Evolutionary conservation across 805 yeast species (phyloP), one percentile per base, ranked within the genome.

Genomic region (Barnettozyma salicaria): DNA sequence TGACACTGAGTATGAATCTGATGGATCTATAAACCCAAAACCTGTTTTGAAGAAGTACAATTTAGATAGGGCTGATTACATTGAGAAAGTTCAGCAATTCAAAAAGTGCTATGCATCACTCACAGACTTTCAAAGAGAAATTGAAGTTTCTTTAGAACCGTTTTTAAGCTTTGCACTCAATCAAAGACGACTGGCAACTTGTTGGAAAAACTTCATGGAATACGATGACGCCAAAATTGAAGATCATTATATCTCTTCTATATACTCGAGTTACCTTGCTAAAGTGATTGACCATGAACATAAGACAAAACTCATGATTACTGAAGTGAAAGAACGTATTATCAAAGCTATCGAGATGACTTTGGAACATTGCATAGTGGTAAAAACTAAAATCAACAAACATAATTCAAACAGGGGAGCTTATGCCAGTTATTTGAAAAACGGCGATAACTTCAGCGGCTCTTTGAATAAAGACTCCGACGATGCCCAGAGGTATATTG

Each of bases 331-430:
- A 29, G 43, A 42, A 8, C 45, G 49, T 12, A 52, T 64, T 2
- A 28, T 61, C 21, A 47, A 42, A 12, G 64, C 66, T 4, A 32
- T 63, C 8, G 46, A 46, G 5, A 14, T 41, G 19, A 32, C 56
- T 1, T 26, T 58, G 14, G 50, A 53, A 10, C 37, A 40, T 13
- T 60, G 62, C 37, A 39, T 49, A 1, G 30, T 41, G 6, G 56
- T 59, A 1, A 49, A 46, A 32, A 25, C 36, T 2, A 50, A 49
- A 19, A 44, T 64, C 14, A 56, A 53, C 40, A 63, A 56, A 37
- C 55, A 62, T 17, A 52, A 54, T 21, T 36, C 49, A 1, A 43
- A 59, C 29, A 60, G 60, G 42, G 58, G 53, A 16, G 65, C 65
- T 13, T 65, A 62, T 37, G 41, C 61, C 2, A 35, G 19, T 9